Conservation (phyloP, 1,139 yeast genomes). For the Candida sp. region DNA sequence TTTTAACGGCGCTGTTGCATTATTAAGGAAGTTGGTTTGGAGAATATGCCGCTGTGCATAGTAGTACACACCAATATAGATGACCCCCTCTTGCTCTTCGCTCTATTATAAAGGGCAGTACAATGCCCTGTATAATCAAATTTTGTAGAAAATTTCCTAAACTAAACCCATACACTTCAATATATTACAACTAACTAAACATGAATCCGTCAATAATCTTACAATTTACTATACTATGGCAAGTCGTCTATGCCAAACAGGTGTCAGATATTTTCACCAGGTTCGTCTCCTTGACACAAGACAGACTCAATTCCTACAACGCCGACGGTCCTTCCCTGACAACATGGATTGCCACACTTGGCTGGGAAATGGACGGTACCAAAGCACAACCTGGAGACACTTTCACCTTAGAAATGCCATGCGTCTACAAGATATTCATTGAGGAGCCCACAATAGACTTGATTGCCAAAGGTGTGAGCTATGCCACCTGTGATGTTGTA, state of each 20-base stretch:
- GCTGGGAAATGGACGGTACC: slow-evolving; percentile 24
- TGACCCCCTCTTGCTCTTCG: too few relatives aligned
- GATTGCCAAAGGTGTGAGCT: slow-evolving; percentile 16
- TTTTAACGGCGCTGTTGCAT: too few relatives aligned
- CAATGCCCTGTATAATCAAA: too few relatives aligned
- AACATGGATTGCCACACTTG: slow-evolving; percentile 25
- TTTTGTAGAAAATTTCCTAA: too few relatives aligned
- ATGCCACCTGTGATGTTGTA: slow-evolving; percentile 27
- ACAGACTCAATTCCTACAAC: background rate
- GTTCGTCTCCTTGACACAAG: slow-evolving; percentile 4
- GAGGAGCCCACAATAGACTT: slow-evolving; percentile 16
- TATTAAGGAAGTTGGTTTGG: too few relatives aligned
- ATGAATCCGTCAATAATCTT: background rate
- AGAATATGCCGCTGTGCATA: too few relatives aligned
- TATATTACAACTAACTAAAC: background rate
- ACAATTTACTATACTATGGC: background rate
- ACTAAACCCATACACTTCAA: too few relatives aligned
- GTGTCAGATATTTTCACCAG: slow-evolving; percentile 8
- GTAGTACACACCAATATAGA: too few relatives aligned
- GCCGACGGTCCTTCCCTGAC: slow-evolving; percentile 12
- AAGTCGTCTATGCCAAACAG: background rate
- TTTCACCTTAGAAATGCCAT: slow-evolving; percentile 28
- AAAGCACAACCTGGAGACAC: slow-evolving; percentile 30
- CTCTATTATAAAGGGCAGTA: too few relatives aligned
- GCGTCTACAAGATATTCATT: slow-evolving; percentile 29